phyloP scores from a whole-genome alignment of 176 grass and related monocot genomes.

The Stipa capillata region DNA sequence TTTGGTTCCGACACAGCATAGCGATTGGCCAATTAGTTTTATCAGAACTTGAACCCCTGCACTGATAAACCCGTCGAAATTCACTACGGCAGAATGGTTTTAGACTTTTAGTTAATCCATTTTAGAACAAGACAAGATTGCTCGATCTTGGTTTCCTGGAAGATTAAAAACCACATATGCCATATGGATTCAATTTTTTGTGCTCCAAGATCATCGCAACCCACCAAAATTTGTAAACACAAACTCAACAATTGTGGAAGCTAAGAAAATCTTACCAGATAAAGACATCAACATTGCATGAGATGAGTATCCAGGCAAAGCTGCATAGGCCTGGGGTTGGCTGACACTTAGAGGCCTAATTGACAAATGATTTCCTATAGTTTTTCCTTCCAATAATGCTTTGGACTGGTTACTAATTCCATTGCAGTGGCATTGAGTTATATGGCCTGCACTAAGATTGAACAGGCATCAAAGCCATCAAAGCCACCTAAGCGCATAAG shows the following conservation, averaged over 20 bases:
- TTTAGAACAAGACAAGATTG: neutral
- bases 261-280: neutral
- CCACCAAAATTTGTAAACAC: neutral
- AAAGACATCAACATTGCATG: neutral
- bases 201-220: neutral
- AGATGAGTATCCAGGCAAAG: neutral
- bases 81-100: neutral
- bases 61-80: neutral
- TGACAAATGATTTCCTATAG: neutral
- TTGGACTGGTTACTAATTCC: neutral
- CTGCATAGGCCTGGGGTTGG: neutral
- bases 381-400: neutral
- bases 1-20: neutral
- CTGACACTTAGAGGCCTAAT: neutral
- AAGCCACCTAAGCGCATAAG: neutral
- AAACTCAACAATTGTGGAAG: neutral
- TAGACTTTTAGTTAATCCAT: neutral
- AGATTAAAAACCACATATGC: neutral
- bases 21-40: neutral
- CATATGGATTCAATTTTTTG: slow-evolving; percentile 9
- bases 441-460: neutral
- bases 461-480: neutral
- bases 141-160: neutral
- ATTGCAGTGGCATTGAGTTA: neutral
- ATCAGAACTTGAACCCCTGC: neutral